Conservation (phyloP, 495 filamentous ascomycete species). For the Penicillium silybi region DNA sequence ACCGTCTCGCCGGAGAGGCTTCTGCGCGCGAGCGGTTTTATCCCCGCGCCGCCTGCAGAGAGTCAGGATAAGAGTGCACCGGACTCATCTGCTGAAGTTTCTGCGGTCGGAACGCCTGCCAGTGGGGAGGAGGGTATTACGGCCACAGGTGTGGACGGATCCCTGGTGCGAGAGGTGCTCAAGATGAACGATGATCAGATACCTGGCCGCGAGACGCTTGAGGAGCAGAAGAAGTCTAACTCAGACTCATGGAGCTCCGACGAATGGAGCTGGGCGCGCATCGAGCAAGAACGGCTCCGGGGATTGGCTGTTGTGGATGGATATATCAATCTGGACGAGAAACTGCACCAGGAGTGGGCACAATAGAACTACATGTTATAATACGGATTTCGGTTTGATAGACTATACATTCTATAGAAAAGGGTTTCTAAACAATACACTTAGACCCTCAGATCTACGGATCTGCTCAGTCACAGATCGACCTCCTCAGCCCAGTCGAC, state of each 20-base stretch:
- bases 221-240: conserved; percentile 33
- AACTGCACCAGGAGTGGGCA: conserved; percentile 40
- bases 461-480: too few relatives aligned
- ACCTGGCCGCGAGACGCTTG: conserved; percentile 22
- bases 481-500: too few relatives aligned
- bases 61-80: not conserved
- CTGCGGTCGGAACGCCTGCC: conserved; percentile 33
- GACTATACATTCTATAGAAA: not conserved
- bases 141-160: conserved; percentile 30
- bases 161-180: conserved; percentile 36
- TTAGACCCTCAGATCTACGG: too few relatives aligned
- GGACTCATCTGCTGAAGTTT: conserved; percentile 28
- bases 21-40: conserved; percentile 60
- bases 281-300: conserved; percentile 55
- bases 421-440: not conserved
- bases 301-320: conserved; percentile 52
- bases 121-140: conserved; percentile 31
- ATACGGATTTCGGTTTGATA: not conserved
- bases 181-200: conserved; percentile 30
- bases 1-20: conserved; percentile 81
- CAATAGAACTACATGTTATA: conserved; percentile 1
- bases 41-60: conserved; percentile 38
- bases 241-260: conserved; percentile 31
- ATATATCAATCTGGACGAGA: conserved; percentile 48
- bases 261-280: conserved; percentile 51